Base-by-base conservation (phyloP, 345 rosid genomes). In the Luvunga scandens region DNA sequence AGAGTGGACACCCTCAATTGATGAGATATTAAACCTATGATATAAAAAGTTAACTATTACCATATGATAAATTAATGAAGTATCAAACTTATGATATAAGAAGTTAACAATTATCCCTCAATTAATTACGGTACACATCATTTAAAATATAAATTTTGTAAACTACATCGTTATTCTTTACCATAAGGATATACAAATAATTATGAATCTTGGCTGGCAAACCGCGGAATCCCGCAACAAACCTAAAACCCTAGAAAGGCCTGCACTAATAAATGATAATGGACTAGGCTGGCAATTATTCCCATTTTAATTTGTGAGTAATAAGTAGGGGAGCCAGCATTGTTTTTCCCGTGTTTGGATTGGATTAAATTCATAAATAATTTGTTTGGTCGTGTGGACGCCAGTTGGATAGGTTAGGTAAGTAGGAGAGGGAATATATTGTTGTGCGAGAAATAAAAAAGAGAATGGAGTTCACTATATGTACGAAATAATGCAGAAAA, bases 61-160 rank as follows among this genome's bases (percentile, higher is more conserved):
- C 39, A 7, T 2, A 1, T 36, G 39, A 36, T 36, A n/a, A n/a
- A n/a, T n/a, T n/a, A n/a, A n/a, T n/a, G n/a, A n/a, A 31, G 33
- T 31, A 31, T 31, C 33, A 31, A 31, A 31, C 33, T 31, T 31
- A 31, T 31, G 33, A 31, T 31, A 31, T 3, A 31, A 31, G 3
- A 31, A 31, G 33, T 31, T 31, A 31, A 31, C 33, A 1, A 31
- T 31, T 31, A 31, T 3, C 33, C 1, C 33, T n/a, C n/a, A n/a
- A n/a, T n/a, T n/a, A n/a, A n/a, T n/a, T n/a, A 31, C 3, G 33
- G 3, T 31, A 38, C 42, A 38, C 3, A 38, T 8, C 7, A 13
- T 45, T 13, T 12, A 1, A 3, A 0, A 45, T 13, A 1, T 0
- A 13, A 45, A 45, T 13, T 45, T 12, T 45, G 0, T 13, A 0